These are phyloP conservation scores for Chiua virens DNA, from an alignment of 768 basidiomycete species.

Conservation along the genomic window DNA sequence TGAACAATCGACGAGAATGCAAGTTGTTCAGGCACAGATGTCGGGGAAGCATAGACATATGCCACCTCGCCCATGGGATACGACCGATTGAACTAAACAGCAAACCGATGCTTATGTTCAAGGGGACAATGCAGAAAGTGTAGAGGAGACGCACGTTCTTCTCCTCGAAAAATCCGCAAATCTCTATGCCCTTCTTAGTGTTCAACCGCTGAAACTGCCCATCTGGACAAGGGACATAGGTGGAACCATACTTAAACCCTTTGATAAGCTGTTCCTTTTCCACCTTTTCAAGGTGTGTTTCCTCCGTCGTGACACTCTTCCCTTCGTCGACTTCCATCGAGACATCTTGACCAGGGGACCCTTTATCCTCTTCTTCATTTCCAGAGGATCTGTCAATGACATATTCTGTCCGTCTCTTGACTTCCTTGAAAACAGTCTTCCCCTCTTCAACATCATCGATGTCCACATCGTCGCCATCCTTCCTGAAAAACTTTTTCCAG, in stretches of 20 bases:
- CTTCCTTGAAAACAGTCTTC: constrained; percentile 37
- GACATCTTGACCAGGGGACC: constrained; percentile 15
- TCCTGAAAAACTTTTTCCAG: constrained; percentile 60
- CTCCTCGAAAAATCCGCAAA: constrained; percentile 77
- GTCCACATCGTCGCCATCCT: constrained; percentile 27
- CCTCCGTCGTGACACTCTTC: constrained; percentile 34
- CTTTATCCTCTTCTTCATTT: constrained; percentile 22
- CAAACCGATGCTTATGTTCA: not conserved
- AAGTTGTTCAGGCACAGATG: constrained; percentile 68
- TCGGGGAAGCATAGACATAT: constrained; percentile 79
- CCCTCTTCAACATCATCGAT: constrained; percentile 29
- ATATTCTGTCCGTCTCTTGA: constrained; percentile 53
- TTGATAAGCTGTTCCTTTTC: constrained; percentile 77
- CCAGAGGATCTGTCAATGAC: constrained; percentile 47
- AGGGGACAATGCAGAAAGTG: not conserved
- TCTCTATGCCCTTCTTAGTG: constrained; percentile 84
- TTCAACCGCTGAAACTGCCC: constrained; percentile 74
- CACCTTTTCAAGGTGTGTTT: constrained; percentile 50
- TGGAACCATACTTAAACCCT: constrained; percentile 89
- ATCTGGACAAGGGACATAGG: constrained; percentile 84
- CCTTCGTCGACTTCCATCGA: constrained; percentile 30
- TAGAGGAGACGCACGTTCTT: constrained; percentile 51
- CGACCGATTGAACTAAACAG: constrained; percentile 74
- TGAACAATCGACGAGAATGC: constrained; percentile 85
- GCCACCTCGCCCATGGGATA: constrained; percentile 81